Percentiles rank a stretch among this genome's conserved stretches.
These are phyloP conservation scores for Saccharomyces eubayanus DNA, from an alignment of 805 yeast genomes.

Conservation along the genomic window DNA sequence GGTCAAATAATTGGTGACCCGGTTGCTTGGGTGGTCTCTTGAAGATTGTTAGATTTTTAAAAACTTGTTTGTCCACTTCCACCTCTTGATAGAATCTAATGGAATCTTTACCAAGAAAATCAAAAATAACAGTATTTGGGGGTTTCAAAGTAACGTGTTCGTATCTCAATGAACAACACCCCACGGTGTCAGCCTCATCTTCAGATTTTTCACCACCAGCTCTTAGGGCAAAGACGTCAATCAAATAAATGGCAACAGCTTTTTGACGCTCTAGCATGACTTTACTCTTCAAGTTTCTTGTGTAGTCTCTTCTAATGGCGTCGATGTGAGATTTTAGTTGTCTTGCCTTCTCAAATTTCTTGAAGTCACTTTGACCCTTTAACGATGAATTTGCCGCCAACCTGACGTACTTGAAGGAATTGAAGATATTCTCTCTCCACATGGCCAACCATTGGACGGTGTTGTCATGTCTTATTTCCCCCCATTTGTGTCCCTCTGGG, in stretches of 20 bases:
- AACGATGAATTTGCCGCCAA: constrained; percentile 85
- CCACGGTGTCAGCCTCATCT: constrained; percentile 97
- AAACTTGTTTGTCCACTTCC: constrained; percentile 84
- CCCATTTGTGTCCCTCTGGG: constrained; percentile 88
- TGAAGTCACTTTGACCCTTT: constrained; percentile 84
- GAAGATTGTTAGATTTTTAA: constrained; percentile 78
- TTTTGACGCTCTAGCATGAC: constrained; percentile 82
- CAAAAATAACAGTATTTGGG: constrained; percentile 79
- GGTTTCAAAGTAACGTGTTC: constrained; percentile 85
- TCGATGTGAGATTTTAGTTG: constrained; percentile 68
- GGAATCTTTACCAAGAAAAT: constrained; percentile 92
- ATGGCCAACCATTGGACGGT: constrained; percentile 93
- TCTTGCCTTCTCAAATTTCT: constrained; percentile 90
- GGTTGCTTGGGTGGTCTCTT: constrained; percentile 83
- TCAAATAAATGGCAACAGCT: constrained; percentile 88
- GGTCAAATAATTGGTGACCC: constrained; percentile 88
- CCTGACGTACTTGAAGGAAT: constrained; percentile 77
- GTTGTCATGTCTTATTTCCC: constrained; percentile 77
- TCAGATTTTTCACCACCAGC: constrained; percentile 98
- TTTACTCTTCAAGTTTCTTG: constrained; percentile 56
- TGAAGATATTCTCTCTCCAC: constrained; percentile 92
- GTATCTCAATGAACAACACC: constrained; percentile 87
- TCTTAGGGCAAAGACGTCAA: constrained; percentile 88
- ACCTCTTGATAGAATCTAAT: constrained; percentile 88
- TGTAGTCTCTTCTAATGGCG: constrained; percentile 67